phyloP scores from a whole-genome alignment of 202 grass and related monocot genomes.

The Zizania palustris region DNA sequence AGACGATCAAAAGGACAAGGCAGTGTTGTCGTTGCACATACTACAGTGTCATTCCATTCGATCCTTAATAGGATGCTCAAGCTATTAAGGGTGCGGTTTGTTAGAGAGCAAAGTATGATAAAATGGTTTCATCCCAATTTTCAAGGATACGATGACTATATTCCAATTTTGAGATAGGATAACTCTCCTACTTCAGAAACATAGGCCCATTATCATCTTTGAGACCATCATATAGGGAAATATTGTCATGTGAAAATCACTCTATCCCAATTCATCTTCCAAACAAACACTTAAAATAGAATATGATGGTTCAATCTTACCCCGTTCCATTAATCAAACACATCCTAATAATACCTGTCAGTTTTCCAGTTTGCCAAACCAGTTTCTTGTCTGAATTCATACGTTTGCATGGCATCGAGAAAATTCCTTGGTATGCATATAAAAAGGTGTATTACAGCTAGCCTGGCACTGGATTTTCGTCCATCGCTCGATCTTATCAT shows the following conservation, averaged over 20 bases:
- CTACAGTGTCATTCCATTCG: too few species aligned
- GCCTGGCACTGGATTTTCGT: background rate
- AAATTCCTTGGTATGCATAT: background rate
- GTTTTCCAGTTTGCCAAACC: constrained; percentile 30
- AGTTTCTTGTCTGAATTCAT: background rate
- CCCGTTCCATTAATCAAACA: background rate
- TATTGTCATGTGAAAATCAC: too few species aligned
- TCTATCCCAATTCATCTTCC: too few species aligned
- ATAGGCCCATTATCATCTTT: too few species aligned
- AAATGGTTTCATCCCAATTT: too few species aligned
- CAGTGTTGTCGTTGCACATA: constrained; percentile 6
- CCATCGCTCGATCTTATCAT: background rate
- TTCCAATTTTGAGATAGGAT: too few species aligned
- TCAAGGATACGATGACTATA: too few species aligned
- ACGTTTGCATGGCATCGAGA: constrained; percentile 2
- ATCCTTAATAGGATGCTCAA: background rate
- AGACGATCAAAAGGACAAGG: constrained; percentile 23
- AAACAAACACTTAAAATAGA: too few species aligned
- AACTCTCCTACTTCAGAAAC: too few species aligned
- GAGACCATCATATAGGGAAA: too few species aligned
- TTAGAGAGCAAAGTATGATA: too few species aligned
- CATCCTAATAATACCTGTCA: background rate
- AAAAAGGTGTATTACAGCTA: background rate
- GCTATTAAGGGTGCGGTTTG: background rate
- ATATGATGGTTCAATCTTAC: background rate